These are phyloP conservation scores for Coemansia sp. DNA, from an alignment of 192 early-diverging fungal species.

Conservation along the genomic window DNA sequence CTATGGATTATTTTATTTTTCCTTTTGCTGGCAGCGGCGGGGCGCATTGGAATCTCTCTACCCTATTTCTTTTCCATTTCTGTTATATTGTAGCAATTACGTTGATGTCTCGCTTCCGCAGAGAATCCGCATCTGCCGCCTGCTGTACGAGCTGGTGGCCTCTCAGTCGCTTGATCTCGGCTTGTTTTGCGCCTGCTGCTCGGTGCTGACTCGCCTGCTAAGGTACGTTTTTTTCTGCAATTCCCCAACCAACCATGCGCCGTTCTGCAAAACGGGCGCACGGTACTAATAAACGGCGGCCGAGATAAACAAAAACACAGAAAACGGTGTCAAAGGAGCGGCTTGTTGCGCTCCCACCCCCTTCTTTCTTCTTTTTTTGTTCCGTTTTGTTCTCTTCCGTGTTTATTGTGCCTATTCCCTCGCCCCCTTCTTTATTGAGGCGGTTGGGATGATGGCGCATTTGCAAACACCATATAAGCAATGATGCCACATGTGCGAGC, in stretches of 20 bases:
- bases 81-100: slow-evolving; percentile 40
- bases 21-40: neutral
- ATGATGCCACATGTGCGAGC: neutral
- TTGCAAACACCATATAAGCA: neutral
- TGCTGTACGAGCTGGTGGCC: slow-evolving; percentile 65
- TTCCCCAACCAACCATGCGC: neutral
- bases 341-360: neutral
- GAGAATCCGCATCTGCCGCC: slow-evolving; percentile 32
- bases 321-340: neutral
- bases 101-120: slow-evolving; percentile 17
- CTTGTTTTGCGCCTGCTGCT: slow-evolving; percentile 62
- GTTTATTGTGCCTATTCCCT: neutral
- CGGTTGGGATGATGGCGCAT: slow-evolving; percentile 1
- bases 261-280: neutral
- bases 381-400: neutral
- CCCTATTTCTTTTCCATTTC: neutral
- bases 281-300: neutral
- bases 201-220: slow-evolving; percentile 60
- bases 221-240: slow-evolving; percentile 53
- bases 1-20: neutral
- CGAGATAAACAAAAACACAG: neutral
- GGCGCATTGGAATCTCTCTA: neutral
- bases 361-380: too few relatives aligned
- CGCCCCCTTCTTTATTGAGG: neutral
- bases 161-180: slow-evolving; percentile 66